Evolutionary conservation across 1,139 yeast genomes (phyloP).

Genomic region (Zygoascus meyerae): DNA sequence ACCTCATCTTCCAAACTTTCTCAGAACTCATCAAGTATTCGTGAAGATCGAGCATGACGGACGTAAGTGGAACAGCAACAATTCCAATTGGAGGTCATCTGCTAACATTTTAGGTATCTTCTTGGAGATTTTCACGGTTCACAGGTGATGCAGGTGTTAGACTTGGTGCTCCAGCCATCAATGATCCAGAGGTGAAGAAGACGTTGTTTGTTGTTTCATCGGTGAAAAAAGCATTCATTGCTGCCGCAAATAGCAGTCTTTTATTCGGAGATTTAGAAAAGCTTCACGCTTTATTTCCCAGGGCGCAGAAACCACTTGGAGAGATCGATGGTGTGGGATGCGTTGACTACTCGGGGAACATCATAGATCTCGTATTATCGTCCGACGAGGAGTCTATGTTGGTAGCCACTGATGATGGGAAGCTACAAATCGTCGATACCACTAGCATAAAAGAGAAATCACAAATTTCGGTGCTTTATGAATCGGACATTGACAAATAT

Average conservation of each 20-base stretch:
- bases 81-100: neutral
- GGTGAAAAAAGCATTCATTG: constrained; percentile 6
- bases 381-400: constrained; percentile 5
- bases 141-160: constrained; percentile 21
- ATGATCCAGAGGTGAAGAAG: neutral
- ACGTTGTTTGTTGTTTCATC: constrained; percentile 8
- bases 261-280: constrained; percentile 6
- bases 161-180: constrained; percentile 17
- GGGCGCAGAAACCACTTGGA: neutral
- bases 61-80: too few species aligned
- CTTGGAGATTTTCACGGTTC: constrained; percentile 23
- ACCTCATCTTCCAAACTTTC: too few species aligned
- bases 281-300: constrained; percentile 6
- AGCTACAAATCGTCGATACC: neutral
- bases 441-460: neutral
- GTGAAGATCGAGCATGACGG: too few species aligned
- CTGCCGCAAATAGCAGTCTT: constrained; percentile 3
- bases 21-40: too few species aligned
- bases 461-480: neutral
- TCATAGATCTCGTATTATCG: neutral
- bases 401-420: neutral
- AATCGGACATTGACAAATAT: neutral
- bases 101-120: constrained; percentile 15
- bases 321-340: too few species aligned
- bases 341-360: neutral